Base-by-base conservation (phyloP, 805 yeast genomes). In the Candida parachauliodes region DNA sequence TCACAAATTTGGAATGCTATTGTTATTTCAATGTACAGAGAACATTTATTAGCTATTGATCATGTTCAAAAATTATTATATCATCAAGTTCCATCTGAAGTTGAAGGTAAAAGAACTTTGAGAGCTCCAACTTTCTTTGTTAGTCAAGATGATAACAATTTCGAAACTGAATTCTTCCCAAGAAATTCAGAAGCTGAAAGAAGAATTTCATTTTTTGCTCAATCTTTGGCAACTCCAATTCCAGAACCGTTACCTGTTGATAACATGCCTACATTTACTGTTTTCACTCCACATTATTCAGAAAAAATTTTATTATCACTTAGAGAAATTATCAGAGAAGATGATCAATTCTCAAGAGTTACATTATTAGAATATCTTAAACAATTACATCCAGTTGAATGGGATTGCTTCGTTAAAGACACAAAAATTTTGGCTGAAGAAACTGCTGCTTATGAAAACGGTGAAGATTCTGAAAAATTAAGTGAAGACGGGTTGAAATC, bases 1-100 rank as follows among this genome's bases (percentile, higher is more conserved):
- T 88, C 97, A 28, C 98, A 93, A 73, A 91, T 94, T 52, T 93
- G 99, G 99, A 93, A 93, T 62, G 98, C 98, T 39, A 85, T 93
- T 66, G 94, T 93, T 49, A 93, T 93, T 54, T 91, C 98, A 42
- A 93, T 93, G 99, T 94, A 93, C 81, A 88, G 99, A 74, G 99
- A 93, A 70, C 99, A 93, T 66, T 74, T 93, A 65, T 71, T 93
- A 51, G 98, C 98, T 20, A 91, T 94, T 64, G 98, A 93, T 64
- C 98, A 93, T 62, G 98, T 93, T 47, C 98, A 93, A 71, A 91
- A 87, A 71, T 77, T 93, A 65, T 77, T 93, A 50, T 93, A 93
- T 67, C 98, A 93, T 65, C 98, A 93, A 75, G 98, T 93, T 57
- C 98, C 98, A 39, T 83, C 95, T 45, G 98, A 93, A 69, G 77